phyloP scores from a whole-genome alignment of 345 rosid genomes.

The Brassica cretica region DNA sequence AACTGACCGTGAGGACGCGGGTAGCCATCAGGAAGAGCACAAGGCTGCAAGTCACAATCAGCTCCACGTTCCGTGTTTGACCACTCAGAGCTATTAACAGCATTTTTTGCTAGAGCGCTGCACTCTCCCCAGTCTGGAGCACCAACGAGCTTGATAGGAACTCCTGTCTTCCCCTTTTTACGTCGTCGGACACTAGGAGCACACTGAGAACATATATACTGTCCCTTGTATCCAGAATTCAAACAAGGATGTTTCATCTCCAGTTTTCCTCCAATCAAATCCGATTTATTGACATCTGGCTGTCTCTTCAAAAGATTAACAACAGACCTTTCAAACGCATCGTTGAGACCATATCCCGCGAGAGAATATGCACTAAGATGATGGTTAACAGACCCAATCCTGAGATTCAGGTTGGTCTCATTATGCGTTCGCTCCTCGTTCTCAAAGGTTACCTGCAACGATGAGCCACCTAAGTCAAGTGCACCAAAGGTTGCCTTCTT shows the following conservation, averaged over 20 bases:
- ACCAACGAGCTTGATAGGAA: conserved; percentile 69
- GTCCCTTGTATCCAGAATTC: conserved; percentile 76
- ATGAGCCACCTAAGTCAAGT: conserved; percentile 96
- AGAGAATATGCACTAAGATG: conserved; percentile 95
- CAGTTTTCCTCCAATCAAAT: conserved; percentile 53
- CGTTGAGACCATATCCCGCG: conserved; percentile 95
- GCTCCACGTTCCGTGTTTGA: conserved; percentile 55
- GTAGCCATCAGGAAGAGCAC: conserved; percentile 71
- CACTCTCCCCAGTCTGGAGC: conserved; percentile 88
- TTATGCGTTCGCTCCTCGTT: conserved; percentile 54
- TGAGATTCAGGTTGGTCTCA: conserved; percentile 65
- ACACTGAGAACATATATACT: conserved; percentile 74
- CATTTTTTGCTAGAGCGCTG: conserved; percentile 70
- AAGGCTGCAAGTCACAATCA: conserved; percentile 92
- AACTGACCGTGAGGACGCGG: conserved; percentile 91
- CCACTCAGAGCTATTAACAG: conserved; percentile 93
- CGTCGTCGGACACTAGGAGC: conserved; percentile 47
- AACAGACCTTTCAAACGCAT: conserved; percentile 94
- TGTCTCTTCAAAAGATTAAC: conserved; percentile 54
- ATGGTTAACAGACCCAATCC: conserved; percentile 76
- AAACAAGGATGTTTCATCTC: conserved; percentile 91
- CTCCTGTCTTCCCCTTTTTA: conserved; percentile 63
- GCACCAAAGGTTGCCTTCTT: conserved; percentile 89
- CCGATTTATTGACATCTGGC: conserved; percentile 45
- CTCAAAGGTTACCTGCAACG: conserved; percentile 97